A percentile compares a stretch with the other conserved stretches of the same genome.
Conservation (phyloP, 192 early-diverging fungal species). For the Podila epigama region DNA sequence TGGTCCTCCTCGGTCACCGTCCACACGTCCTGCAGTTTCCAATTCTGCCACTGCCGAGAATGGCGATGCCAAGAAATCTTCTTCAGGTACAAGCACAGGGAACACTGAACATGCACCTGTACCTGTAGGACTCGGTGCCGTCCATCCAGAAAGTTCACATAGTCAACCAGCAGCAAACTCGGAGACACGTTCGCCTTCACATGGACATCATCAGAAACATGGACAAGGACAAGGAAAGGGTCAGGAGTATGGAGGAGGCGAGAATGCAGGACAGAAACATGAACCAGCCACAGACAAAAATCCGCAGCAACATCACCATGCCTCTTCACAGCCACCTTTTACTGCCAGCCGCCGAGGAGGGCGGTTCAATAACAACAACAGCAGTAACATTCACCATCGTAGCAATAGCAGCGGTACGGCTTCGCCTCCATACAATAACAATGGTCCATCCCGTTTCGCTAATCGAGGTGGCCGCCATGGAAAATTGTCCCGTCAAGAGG, state of each 20-base stretch:
- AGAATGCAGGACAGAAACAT: too few relatives aligned
- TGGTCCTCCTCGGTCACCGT: background rate
- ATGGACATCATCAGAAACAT: background rate
- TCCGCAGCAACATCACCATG: background rate
- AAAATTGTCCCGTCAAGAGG: background rate
- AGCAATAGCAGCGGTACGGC: too few relatives aligned
- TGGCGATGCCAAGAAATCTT: background rate
- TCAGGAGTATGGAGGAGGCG: too few relatives aligned
- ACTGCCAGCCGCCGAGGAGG: background rate
- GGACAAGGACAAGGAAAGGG: background rate
- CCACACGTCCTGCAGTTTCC: background rate
- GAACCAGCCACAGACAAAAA: background rate
- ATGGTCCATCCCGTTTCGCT: background rate
- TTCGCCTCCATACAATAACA: background rate
- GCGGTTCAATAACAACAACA: background rate
- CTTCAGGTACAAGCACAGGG: too few relatives aligned
- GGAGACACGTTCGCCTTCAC: background rate
- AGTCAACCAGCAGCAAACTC: background rate
- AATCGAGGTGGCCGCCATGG: background rate
- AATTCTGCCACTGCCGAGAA: background rate
- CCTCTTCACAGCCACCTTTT: background rate
- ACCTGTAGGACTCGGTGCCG: slow-evolving; percentile 1
- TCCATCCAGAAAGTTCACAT: background rate
- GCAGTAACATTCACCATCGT: background rate
- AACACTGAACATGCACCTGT: too few relatives aligned